Percentiles rank a stretch among this genome's conserved stretches.
Conservation (phyloP, 345 rosid species). For the Mercurialis annua region DNA sequence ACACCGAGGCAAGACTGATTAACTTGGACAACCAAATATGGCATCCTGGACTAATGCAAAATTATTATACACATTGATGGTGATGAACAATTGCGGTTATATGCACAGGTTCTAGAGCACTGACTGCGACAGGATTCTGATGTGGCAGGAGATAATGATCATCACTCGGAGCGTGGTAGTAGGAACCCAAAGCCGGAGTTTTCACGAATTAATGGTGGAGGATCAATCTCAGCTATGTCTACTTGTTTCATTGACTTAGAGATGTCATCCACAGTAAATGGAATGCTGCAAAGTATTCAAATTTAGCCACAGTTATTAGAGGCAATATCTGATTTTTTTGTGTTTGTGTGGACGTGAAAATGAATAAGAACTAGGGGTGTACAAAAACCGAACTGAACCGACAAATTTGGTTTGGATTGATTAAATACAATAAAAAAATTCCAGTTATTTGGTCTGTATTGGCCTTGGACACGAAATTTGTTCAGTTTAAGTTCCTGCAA, state of each 20-base stretch:
- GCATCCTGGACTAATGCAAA: conserved; percentile 22
- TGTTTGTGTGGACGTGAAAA: neutral
- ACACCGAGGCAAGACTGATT: conserved; percentile 43
- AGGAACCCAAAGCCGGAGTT: conserved; percentile 92
- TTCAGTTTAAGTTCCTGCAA: too few species aligned
- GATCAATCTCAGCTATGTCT: conserved; percentile 81
- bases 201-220: conserved; percentile 80
- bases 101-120: conserved; percentile 14
- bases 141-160: neutral
- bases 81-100: conserved; percentile 12
- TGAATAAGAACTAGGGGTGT: neutral
- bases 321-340: neutral
- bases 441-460: too few species aligned
- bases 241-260: conserved; percentile 90
- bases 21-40: conserved; percentile 26
- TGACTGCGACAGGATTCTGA: neutral
- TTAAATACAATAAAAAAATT: too few species aligned
- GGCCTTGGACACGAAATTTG: too few species aligned
- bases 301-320: conserved; percentile 13
- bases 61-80: conserved; percentile 38
- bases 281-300: conserved; percentile 61
- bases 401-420: too few species aligned
- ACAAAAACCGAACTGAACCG: too few species aligned
- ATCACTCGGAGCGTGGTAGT: conserved; percentile 75
- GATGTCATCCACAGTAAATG: conserved; percentile 95